Evolutionary conservation across 495 filamentous ascomycete species (phyloP).

Genomic region (Cercophora scortea): DNA sequence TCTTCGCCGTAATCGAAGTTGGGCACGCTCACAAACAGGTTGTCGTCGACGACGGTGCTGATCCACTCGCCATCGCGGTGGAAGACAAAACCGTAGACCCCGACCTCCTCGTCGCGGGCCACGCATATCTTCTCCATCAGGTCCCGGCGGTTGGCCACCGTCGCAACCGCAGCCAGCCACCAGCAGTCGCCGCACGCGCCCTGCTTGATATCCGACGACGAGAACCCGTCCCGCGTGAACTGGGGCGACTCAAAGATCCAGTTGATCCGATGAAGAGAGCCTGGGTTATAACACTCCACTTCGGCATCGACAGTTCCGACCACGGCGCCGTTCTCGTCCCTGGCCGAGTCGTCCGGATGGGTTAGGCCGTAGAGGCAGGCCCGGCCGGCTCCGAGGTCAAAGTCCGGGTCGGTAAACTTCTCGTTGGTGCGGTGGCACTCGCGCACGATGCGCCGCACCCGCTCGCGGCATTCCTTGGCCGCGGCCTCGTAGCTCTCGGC

Average conservation of each 20-base stretch:
- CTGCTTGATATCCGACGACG: slow-evolving; percentile 43
- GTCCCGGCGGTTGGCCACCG: slow-evolving; percentile 58
- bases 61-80: slow-evolving; percentile 76
- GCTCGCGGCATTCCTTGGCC: slow-evolving; percentile 49
- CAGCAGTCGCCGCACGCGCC: slow-evolving; percentile 61
- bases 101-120: slow-evolving; percentile 57
- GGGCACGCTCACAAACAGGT: slow-evolving; percentile 12
- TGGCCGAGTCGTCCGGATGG: background rate
- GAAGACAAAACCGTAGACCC: slow-evolving; percentile 80
- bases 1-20: slow-evolving; percentile 23
- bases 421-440: slow-evolving; percentile 68
- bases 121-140: slow-evolving; percentile 67
- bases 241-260: slow-evolving; percentile 70
- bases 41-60: slow-evolving; percentile 60
- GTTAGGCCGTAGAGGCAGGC: slow-evolving; percentile 23
- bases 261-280: slow-evolving; percentile 21
- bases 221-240: slow-evolving; percentile 65
- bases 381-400: slow-evolving; percentile 55
- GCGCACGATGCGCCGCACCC: slow-evolving; percentile 60
- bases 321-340: background rate
- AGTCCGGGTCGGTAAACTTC: slow-evolving; percentile 71
- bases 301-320: slow-evolving; percentile 25
- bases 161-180: slow-evolving; percentile 67
- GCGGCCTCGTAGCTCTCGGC: slow-evolving; percentile 56
- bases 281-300: slow-evolving; percentile 7